Conservation (phyloP, 2,329 filamentous ascomycete genomes). For the Clonostachys byssicola region DNA sequence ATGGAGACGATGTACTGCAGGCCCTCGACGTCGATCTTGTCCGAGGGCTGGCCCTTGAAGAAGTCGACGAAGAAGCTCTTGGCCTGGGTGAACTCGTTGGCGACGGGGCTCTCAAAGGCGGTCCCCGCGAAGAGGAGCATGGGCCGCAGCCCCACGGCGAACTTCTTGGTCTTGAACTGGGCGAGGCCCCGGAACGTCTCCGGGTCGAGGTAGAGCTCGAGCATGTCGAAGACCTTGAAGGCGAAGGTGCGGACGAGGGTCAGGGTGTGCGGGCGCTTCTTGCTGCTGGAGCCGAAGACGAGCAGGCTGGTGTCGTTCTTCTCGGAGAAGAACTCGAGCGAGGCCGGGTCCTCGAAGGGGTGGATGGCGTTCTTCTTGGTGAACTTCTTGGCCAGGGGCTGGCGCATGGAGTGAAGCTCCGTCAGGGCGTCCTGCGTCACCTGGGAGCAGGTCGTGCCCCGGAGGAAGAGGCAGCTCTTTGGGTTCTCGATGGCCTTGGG, state of each 20-base stretch:
- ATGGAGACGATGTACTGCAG: constrained; percentile 87
- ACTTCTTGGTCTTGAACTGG: constrained; percentile 74
- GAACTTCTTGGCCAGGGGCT: constrained; percentile 83
- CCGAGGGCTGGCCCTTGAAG: constrained; percentile 72
- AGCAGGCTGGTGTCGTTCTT: constrained; percentile 93
- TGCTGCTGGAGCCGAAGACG: constrained; percentile 79
- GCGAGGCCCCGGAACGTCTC: constrained; percentile 64
- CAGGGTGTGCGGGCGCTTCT: constrained; percentile 92
- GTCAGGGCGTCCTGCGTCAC: constrained; percentile 78
- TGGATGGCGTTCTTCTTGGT: constrained; percentile 96
- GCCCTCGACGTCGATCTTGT: constrained; percentile 90
- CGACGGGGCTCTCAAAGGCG: constrained; percentile 77
- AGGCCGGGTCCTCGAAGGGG: constrained; percentile 86
- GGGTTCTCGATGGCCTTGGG: constrained; percentile 87
- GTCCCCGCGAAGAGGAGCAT: constrained; percentile 89
- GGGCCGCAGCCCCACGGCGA: constrained; percentile 79
- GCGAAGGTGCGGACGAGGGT: constrained; percentile 81
- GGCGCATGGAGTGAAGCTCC: constrained; percentile 81
- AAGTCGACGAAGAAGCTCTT: constrained; percentile 88
- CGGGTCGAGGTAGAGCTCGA: constrained; percentile 80
- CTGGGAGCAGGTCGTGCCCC: constrained; percentile 80
- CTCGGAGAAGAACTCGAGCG: constrained; percentile 89
- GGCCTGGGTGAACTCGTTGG: constrained; percentile 76
- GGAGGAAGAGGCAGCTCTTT: constrained; percentile 85
- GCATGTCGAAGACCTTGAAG: constrained; percentile 89